A percentile compares a stretch with the other conserved stretches of the same genome.
Evolutionary conservation across 495 filamentous ascomycete species (phyloP).

Genomic region (Monascus purpureus): DNA sequence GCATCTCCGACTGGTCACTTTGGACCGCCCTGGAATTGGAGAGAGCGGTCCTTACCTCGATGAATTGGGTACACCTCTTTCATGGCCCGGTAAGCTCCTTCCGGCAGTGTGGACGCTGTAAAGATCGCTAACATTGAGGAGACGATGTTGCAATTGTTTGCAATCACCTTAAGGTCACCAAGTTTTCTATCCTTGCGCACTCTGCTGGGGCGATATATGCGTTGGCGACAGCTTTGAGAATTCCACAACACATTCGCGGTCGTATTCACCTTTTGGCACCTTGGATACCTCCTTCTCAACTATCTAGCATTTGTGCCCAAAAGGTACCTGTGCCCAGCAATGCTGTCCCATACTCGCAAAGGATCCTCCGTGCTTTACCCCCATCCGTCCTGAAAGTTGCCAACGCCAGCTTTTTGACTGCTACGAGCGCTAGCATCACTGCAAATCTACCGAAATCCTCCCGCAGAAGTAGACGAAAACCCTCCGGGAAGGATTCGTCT

Average conservation of each 20-base stretch:
- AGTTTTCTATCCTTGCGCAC: conserved; percentile 96
- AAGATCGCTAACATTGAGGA: conserved; percentile 16
- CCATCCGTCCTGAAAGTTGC: conserved; percentile 86
- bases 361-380: conserved; percentile 80
- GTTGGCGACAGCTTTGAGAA: conserved; percentile 84
- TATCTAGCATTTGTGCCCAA: conserved; percentile 67
- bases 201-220: conserved; percentile 96
- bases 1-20: conserved; percentile 80
- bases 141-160: conserved; percentile 96
- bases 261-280: conserved; percentile 91
- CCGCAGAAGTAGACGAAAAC: conserved; percentile 48
- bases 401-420: conserved; percentile 87
- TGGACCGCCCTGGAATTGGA: conserved; percentile 88
- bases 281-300: conserved; percentile 97
- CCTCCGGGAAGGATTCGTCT: conserved; percentile 26
- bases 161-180: conserved; percentile 80
- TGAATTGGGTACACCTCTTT: conserved; percentile 68
- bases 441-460: conserved; percentile 65
- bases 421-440: conserved; percentile 80
- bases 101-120: neutral
- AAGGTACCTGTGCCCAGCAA: conserved; percentile 62
- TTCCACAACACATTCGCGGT: conserved; percentile 91
- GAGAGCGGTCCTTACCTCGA: conserved; percentile 77
- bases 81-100: conserved; percentile 73
- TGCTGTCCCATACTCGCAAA: conserved; percentile 80